A percentile compares a stretch with the other conserved stretches of the same genome.
phyloP scores from a whole-genome alignment of 805 yeast species.

The Kluyveromyces lactis region DNA sequence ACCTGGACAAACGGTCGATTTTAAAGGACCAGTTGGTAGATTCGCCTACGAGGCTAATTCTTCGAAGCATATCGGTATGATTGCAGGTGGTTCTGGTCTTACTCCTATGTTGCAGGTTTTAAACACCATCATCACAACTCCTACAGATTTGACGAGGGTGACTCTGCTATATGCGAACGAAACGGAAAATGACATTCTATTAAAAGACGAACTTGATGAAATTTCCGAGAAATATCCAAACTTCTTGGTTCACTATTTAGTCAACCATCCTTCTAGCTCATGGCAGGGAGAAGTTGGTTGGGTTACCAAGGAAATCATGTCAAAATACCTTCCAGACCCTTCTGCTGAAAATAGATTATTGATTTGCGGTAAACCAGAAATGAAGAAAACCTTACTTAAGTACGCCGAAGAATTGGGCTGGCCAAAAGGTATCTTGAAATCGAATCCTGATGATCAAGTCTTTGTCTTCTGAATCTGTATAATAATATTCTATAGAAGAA shows the following conservation, averaged over 20 bases:
- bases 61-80: conserved; percentile 54
- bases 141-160: conserved; percentile 55
- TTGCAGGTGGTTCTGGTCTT: conserved; percentile 86
- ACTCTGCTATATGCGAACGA: conserved; percentile 65
- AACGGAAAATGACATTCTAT: conserved; percentile 65
- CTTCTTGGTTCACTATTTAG: conserved; percentile 51
- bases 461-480: conserved; percentile 39
- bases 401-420: conserved; percentile 57
- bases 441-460: conserved; percentile 46
- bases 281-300: conserved; percentile 58
- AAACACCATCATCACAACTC: conserved; percentile 59
- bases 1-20: conserved; percentile 59
- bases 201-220: conserved; percentile 66
- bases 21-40: conserved; percentile 76
- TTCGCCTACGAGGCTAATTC: conserved; percentile 51
- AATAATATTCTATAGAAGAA: not conserved
- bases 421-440: conserved; percentile 35
- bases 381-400: conserved; percentile 47
- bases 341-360: conserved; percentile 45
- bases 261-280: conserved; percentile 38
- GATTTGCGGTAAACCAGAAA: conserved; percentile 67
- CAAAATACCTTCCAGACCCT: conserved; percentile 44
- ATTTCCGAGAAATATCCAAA: conserved; percentile 54
- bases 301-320: conserved; percentile 50
- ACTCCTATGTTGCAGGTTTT: conserved; percentile 84